Percentiles rank a stretch among this genome's conserved stretches.
Conservation (phyloP, 768 basidiomycete species). For the Chalciporus pseudorubinellus region DNA sequence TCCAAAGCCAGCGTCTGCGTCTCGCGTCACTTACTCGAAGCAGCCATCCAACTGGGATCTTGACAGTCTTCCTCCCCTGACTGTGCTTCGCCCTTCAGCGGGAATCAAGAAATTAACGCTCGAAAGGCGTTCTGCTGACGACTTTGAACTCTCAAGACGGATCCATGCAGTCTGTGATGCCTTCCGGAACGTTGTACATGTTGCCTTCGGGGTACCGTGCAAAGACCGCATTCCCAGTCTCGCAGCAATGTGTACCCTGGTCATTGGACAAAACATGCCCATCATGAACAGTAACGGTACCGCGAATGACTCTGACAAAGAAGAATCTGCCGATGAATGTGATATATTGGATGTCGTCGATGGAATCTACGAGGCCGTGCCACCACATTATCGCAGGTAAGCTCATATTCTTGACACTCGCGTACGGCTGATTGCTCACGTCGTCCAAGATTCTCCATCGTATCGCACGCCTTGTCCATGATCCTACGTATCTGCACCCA, state of each 20-base stretch:
- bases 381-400: constrained; percentile 51
- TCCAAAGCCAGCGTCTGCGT: constrained; percentile 15
- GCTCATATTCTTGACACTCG: background rate
- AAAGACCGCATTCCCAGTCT: constrained; percentile 35
- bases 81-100: constrained; percentile 38
- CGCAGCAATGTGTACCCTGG: constrained; percentile 44
- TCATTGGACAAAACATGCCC: constrained; percentile 48
- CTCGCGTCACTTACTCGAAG: constrained; percentile 15
- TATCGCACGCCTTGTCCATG: constrained; percentile 52
- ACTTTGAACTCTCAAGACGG: constrained; percentile 43
- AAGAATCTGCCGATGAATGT: constrained; percentile 24
- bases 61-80: constrained; percentile 32
- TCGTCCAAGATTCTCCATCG: constrained; percentile 41
- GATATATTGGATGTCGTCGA: constrained; percentile 29
- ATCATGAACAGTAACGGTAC: constrained; percentile 11
- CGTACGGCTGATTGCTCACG: constrained; percentile 3
- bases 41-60: constrained; percentile 19
- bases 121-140: constrained; percentile 33
- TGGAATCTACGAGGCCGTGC: constrained; percentile 51
- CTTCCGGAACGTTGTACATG: constrained; percentile 50
- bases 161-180: constrained; percentile 55
- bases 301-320: constrained; percentile 20
- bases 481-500: constrained; percentile 44
- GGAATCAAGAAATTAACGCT: constrained; percentile 35
- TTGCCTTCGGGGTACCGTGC: constrained; percentile 26